Base-by-base conservation (phyloP, 2,329 filamentous ascomycete species). In the Aureobasidium lini region DNA sequence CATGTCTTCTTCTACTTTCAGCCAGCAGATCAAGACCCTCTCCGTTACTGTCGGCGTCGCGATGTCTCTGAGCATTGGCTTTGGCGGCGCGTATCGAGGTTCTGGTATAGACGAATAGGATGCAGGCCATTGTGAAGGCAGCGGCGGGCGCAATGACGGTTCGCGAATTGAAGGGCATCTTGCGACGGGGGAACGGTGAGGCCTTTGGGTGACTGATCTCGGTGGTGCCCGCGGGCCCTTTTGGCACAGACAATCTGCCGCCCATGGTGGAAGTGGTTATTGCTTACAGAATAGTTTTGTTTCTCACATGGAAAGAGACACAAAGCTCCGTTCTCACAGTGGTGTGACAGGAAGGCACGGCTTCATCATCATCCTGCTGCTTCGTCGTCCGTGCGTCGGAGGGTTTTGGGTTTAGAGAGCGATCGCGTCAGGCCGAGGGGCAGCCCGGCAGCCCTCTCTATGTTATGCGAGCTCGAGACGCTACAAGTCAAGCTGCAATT, bases 41-140 rank as follows among this genome's bases (percentile, higher is more conserved):
- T 75, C 80, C 56, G 15, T 79, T 82, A 31, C 79, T 81, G 62
- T 84, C 81, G 40, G 79, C 80, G 64, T 83, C 79, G 49, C 84
- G 75, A 57, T 83, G 80, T 62, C 76, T 74, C 64, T 83, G 78
- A 0, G 85, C 85, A 63, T 88, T 87, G 48, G 81, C 76, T 65
- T 87, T 86, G 2, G 86, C 86, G 28, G 84, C 81, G 62, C 80
- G 77, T 62, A 89, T 88, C 28, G 82, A 85, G 8, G 81, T 85
- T 53, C 85, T 75, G 31, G 84, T 77, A 71, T 89, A 89, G 36
- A 80, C 72, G 70, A 81, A 83, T 34, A 85, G 77, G 23, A 86
- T 68, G 50, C 79, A 71, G 15, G 83, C 83, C 83, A 86, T 85
- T 13, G 80, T 81, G 63, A 84, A 76, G 29, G 83, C 83, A n/a